phyloP scores from a whole-genome alignment of 441 rosid species.

The Populus hybrid region DNA sequence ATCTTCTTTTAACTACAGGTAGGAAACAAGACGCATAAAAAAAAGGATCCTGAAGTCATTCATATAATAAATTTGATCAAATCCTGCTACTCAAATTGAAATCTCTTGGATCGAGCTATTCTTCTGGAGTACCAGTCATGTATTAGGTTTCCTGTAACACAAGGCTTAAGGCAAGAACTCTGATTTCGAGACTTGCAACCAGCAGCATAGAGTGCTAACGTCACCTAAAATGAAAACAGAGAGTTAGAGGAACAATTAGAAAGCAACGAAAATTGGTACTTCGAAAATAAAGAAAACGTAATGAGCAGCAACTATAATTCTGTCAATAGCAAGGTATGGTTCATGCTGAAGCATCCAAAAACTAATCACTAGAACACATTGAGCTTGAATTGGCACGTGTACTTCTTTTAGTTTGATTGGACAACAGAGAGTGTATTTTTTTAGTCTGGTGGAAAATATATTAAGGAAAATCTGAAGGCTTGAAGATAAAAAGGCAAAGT shows the following conservation, averaged over 20 bases:
- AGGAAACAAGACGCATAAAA: background rate
- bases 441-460: background rate
- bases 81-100: background rate
- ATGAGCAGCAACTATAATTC: background rate
- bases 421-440: background rate
- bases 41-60: background rate
- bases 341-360: background rate
- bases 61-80: background rate
- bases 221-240: constrained; percentile 41
- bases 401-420: background rate
- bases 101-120: background rate
- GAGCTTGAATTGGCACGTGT: background rate
- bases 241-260: constrained; percentile 7
- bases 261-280: constrained; percentile 5
- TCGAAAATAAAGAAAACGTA: constrained; percentile 1
- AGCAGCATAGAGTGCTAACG: constrained; percentile 51
- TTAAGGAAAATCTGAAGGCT: background rate
- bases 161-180: constrained; percentile 77
- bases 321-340: background rate
- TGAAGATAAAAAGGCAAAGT: background rate
- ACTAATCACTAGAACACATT: background rate
- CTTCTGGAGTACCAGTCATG: constrained; percentile 64
- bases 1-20: background rate
- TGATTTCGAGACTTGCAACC: constrained; percentile 59
- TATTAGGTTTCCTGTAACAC: constrained; percentile 63